Percentiles rank a stretch among this genome's conserved stretches.
Evolutionary conservation across 345 rosid species (phyloP).

Genomic region (Rhodamnia rubescens): DNA sequence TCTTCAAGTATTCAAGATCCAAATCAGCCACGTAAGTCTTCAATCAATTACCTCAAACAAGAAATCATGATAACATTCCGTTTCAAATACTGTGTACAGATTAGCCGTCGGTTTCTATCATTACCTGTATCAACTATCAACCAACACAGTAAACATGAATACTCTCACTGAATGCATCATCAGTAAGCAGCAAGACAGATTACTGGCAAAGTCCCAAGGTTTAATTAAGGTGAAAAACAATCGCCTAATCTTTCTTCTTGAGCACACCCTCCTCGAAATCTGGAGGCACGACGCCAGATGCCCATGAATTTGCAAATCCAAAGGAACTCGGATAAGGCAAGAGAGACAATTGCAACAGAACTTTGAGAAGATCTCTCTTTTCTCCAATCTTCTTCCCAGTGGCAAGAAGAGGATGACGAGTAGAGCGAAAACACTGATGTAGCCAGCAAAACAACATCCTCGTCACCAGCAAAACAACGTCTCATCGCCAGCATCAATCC

Average conservation of each 20-base stretch:
- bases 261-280: neutral
- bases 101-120: neutral
- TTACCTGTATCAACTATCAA: neutral
- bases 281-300: neutral
- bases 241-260: neutral
- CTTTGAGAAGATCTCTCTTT: neutral
- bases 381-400: neutral
- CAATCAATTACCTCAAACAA: neutral
- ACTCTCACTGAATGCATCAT: neutral
- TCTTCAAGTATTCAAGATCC: neutral
- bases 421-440: fast-evolving
- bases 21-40: neutral
- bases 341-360: neutral
- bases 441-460: neutral
- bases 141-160: neutral
- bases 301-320: neutral
- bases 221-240: neutral
- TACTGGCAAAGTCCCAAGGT: neutral
- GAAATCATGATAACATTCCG: neutral
- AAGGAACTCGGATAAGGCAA: neutral
- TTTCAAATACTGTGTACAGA: neutral
- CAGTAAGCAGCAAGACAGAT: neutral
- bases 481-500: neutral
- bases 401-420: neutral
- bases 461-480: neutral